Evolutionary conservation across 805 yeast species (phyloP), one percentile per base, ranked within the genome.

Genomic region (Tanozyma kutaoensis): DNA sequence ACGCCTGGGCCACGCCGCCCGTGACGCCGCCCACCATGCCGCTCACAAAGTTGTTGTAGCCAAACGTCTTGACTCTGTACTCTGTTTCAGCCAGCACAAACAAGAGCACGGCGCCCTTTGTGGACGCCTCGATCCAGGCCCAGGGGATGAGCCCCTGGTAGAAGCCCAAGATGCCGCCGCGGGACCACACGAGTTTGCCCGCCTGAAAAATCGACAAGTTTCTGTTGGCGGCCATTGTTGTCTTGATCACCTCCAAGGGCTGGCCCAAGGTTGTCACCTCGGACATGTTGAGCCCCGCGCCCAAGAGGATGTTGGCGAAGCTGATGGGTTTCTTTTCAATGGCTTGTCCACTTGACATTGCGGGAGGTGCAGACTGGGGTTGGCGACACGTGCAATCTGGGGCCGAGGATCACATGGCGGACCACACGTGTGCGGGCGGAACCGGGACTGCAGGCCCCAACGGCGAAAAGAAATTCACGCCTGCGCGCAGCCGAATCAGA

Each of bases 121-220:
- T 91, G n/a, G 95, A 80, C 8, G 95, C 98, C 56, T 88, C 98
- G 41, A 91, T 80, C 96, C 97, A 86, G 5, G 97, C 98, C 98
- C 98, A 91, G 25, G 98, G 98, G 38, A 88, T 86, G 48, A 91
- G 66, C 18, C 98, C 98, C 55, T 91, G 98, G 58, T 86, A 91
- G 59, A 86, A 91, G 0, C 97, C 98, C 16, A 70, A 48, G 12
- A 77, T 43, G 28, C 98, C 98, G 38, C 98, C 98, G 45, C 98
- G 73, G 11, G 91, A 67, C 91, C 93, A 84, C 35, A 91, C 86
- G 22, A 72, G 64, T 32, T 66, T 66, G 28, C 76, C 65, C 15
- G 95, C 81, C 39, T 73, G 73, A 8, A 70, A 39, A 35, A 91
- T 58, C 2, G 73, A 50, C 34, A 88, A 62, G 17, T 66, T 59